These are phyloP conservation scores for Septoria petroselini DNA, from an alignment of 2,329 filamentous ascomycete genomes.

Conservation along the genomic window DNA sequence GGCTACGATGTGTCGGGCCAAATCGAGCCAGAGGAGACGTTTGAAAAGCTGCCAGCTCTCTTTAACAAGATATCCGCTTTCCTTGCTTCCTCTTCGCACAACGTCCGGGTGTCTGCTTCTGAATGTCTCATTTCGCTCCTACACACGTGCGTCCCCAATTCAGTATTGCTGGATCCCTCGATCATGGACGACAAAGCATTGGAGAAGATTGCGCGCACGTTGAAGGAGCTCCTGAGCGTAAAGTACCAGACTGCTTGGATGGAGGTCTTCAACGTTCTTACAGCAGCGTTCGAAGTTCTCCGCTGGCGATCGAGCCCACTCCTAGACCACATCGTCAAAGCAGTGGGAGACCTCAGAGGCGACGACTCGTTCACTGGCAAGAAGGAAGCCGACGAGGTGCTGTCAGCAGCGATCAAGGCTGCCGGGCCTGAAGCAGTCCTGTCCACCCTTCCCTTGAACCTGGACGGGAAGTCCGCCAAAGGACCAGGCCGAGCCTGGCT, in stretches of 20 bases:
- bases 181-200: conserved; percentile 88
- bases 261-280: conserved; percentile 87
- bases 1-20: conserved; percentile 93
- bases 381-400: conserved; percentile 87
- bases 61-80: conserved; percentile 79
- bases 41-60: conserved; percentile 80
- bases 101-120: conserved; percentile 89
- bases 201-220: conserved; percentile 72
- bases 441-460: conserved; percentile 78
- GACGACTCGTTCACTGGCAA: conserved; percentile 89
- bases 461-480: conserved; percentile 66
- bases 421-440: conserved; percentile 88
- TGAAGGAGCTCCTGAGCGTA: conserved; percentile 73
- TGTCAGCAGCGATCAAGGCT: conserved; percentile 80
- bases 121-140: conserved; percentile 93
- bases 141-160: conserved; percentile 80
- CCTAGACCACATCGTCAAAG: conserved; percentile 70
- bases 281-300: conserved; percentile 80
- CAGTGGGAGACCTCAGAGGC: conserved; percentile 79
- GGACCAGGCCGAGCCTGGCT: conserved; percentile 90
- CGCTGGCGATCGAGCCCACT: conserved; percentile 82
- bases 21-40: conserved; percentile 84
- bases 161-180: conserved; percentile 81
- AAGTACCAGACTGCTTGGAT: conserved; percentile 94
- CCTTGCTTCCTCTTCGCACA: conserved; percentile 81